These are phyloP conservation scores for Leishmania gerbilli DNA, from an alignment of 208 protist genomes.

Conservation along the genomic window DNA sequence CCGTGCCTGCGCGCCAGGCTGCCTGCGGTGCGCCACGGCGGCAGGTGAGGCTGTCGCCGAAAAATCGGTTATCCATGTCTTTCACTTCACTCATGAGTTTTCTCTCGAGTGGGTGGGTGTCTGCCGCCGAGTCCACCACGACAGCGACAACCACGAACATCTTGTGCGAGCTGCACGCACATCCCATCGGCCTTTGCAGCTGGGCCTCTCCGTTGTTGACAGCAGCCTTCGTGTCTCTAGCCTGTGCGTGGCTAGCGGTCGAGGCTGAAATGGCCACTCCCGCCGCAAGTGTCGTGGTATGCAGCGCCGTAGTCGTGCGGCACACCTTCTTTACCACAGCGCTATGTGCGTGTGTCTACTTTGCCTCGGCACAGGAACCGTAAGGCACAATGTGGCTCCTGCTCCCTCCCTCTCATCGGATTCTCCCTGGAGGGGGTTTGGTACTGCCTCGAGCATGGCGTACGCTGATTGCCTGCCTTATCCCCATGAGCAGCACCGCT, in stretches of 20 bases:
- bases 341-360: constrained; percentile 14
- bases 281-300: background rate
- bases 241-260: constrained; percentile 15
- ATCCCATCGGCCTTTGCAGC: constrained; percentile 12
- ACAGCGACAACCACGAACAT: constrained; percentile 5
- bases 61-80: background rate
- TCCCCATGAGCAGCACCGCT: background rate
- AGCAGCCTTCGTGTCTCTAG: constrained; percentile 6
- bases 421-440: constrained; percentile 6
- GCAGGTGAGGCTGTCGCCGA: background rate
- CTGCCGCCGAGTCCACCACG: background rate
- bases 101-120: background rate
- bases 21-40: too few species aligned
- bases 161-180: constrained; percentile 20
- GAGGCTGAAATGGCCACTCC: background rate
- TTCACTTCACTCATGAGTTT: background rate
- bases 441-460: constrained; percentile 1
- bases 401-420: constrained; percentile 4
- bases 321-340: constrained; percentile 9
- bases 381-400: constrained; percentile 3
- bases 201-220: constrained; percentile 14
- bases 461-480: background rate
- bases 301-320: constrained; percentile 5
- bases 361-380: background rate
- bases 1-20: background rate